Evolutionary conservation across 176 grass and related monocot genomes (phyloP).

Genomic region (Urochloa ruziziensis): DNA sequence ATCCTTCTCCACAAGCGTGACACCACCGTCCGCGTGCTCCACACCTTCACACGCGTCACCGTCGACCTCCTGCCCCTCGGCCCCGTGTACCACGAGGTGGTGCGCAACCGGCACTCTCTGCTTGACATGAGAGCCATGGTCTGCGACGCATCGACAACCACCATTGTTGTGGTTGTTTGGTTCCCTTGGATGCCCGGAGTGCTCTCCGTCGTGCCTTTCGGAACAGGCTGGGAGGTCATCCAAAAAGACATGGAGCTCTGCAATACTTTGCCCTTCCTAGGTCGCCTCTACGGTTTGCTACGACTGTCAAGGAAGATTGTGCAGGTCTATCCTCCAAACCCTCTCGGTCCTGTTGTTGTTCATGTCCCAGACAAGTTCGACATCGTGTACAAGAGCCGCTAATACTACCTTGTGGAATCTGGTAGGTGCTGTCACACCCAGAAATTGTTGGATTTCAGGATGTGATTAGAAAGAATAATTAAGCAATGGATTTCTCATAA

Average conservation of each 20-base stretch:
- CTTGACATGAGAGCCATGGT: neutral
- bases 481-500: too few species aligned
- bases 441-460: too few species aligned
- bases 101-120: neutral
- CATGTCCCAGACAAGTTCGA: neutral
- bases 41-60: neutral
- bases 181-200: neutral
- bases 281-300: neutral
- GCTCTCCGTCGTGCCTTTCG: neutral
- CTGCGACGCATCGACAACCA: neutral
- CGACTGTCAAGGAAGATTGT: neutral
- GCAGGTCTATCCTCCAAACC: neutral
- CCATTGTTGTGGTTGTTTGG: conserved; percentile 12
- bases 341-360: neutral
- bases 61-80: neutral
- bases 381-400: neutral
- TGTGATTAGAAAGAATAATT: too few species aligned
- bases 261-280: conserved; percentile 9
- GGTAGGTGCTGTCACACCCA: conserved; percentile 4
- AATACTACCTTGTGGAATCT: conserved; percentile 14
- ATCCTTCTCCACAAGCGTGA: neutral
- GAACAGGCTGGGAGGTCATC: neutral
- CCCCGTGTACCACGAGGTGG: neutral
- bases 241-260: neutral
- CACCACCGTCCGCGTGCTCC: neutral